These are phyloP conservation scores for Wallacemonas rigidus DNA, from an alignment of 208 protist genomes.

Conservation along the genomic window DNA sequence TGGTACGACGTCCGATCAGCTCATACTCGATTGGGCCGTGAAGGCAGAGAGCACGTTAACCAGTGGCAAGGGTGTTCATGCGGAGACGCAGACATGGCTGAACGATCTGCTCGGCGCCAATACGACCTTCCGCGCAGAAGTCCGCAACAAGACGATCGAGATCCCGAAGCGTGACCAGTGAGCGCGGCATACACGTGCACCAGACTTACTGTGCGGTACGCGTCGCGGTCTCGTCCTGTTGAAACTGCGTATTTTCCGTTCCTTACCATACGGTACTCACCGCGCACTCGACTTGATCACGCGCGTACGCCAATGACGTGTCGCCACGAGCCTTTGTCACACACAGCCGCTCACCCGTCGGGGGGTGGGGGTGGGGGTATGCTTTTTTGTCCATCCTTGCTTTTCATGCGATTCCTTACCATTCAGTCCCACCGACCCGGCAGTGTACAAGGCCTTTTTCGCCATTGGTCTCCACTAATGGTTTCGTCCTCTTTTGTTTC, in stretches of 20 bases:
- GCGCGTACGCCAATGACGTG: too few species aligned
- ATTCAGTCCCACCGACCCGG: not conserved
- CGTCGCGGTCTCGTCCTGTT: too few species aligned
- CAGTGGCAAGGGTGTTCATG: not conserved
- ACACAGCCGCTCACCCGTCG: not conserved
- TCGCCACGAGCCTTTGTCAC: too few species aligned
- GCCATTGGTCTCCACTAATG: not conserved
- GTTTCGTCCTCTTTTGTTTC: too few species aligned
- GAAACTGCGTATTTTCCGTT: too few species aligned
- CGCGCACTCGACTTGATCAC: too few species aligned
- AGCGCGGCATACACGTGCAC: too few species aligned
- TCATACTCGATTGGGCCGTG: slow-evolving; percentile 4
- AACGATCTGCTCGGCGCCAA: not conserved
- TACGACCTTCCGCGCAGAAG: not conserved
- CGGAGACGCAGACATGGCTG: slow-evolving; percentile 2
- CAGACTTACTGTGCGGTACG: too few species aligned
- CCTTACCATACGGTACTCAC: too few species aligned
- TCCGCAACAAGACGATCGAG: slow-evolving; percentile 13
- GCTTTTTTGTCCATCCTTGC: too few species aligned
- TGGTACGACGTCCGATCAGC: not conserved
- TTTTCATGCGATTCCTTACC: not conserved
- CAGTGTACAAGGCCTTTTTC: not conserved
- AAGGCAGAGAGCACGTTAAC: not conserved
- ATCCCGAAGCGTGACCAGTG: not conserved
- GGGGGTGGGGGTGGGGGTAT: too few species aligned